phyloP scores from a whole-genome alignment of 371 early-diverging fungal species.

The Mortierella sp. region DNA sequence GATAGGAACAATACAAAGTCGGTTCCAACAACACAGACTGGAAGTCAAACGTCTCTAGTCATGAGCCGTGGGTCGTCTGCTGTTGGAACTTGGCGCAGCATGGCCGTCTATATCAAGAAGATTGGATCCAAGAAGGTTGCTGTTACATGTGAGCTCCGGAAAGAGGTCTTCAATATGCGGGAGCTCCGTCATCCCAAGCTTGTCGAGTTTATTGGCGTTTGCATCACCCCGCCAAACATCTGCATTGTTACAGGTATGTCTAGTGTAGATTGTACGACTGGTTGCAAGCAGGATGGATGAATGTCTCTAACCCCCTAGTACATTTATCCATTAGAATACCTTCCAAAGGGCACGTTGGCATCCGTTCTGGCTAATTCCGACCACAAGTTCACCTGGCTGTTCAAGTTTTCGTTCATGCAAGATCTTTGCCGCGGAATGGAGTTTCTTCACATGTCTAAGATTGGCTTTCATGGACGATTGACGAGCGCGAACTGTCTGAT shows the following conservation, averaged over 20 bases:
- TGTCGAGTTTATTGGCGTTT: constrained; percentile 56
- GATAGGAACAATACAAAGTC: constrained; percentile 25
- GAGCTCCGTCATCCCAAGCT: constrained; percentile 57
- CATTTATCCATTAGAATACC: too few relatives aligned
- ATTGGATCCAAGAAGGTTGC: constrained; percentile 47
- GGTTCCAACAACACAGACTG: constrained; percentile 3
- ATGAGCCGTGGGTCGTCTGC: constrained; percentile 34
- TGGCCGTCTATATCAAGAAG: constrained; percentile 60
- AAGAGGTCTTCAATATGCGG: constrained; percentile 55
- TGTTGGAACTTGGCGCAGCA: constrained; percentile 57
- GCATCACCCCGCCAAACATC: constrained; percentile 45
- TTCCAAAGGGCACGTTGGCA: constrained; percentile 58
- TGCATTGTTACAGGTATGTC: constrained; percentile 55
- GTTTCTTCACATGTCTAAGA: constrained; percentile 62
- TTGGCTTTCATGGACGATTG: constrained; percentile 57
- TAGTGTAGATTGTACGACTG: too few relatives aligned
- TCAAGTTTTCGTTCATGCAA: constrained; percentile 61
- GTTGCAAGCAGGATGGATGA: too few relatives aligned
- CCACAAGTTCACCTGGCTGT: constrained; percentile 63
- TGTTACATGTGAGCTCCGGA: constrained; percentile 45
- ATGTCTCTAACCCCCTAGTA: too few relatives aligned
- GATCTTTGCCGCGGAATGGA: constrained; percentile 59
- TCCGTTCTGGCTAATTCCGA: constrained; percentile 60
- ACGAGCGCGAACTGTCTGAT: constrained; percentile 59
- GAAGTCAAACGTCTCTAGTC: constrained; percentile 24